These are phyloP conservation scores for Penicillium sp. DNA, from an alignment of 2,329 filamentous ascomycete genomes.

Conservation along the genomic window DNA sequence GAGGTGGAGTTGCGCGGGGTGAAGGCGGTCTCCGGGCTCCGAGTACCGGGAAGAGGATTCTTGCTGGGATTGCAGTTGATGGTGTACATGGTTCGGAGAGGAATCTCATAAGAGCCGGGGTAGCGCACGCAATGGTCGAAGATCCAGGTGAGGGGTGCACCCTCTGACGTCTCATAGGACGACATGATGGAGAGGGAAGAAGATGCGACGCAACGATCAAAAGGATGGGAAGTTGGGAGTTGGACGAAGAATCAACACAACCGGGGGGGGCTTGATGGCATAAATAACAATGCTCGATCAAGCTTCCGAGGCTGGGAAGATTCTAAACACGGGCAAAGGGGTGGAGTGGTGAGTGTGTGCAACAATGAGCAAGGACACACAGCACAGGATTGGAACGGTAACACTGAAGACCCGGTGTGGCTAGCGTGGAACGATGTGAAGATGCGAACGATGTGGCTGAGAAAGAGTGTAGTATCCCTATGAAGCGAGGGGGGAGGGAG, in stretches of 20 bases:
- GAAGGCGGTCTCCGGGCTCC: constrained; percentile 31
- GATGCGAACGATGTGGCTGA: not conserved
- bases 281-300: constrained; percentile 10
- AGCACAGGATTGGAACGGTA: constrained; percentile 4
- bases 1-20: constrained; percentile 32
- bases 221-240: not conserved
- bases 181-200: constrained; percentile 7
- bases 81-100: constrained; percentile 61
- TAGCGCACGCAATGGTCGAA: constrained; percentile 57
- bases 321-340: constrained; percentile 12
- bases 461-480: not conserved
- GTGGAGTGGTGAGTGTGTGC: constrained; percentile 3
- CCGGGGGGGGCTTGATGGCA: constrained; percentile 2
- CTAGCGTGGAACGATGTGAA: not conserved
- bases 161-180: constrained; percentile 21
- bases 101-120: constrained; percentile 59
- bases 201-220: not conserved
- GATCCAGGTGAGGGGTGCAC: constrained; percentile 48
- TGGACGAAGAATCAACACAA: not conserved
- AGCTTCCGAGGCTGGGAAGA: constrained; percentile 12
- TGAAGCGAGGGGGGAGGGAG: not conserved
- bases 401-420: not conserved
- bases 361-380: constrained; percentile 2
- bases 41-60: constrained; percentile 21
- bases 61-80: constrained; percentile 55